Evolutionary conservation across 1,284 basidiomycete species (phyloP).

Genomic region (Coniferiporia weirii): DNA sequence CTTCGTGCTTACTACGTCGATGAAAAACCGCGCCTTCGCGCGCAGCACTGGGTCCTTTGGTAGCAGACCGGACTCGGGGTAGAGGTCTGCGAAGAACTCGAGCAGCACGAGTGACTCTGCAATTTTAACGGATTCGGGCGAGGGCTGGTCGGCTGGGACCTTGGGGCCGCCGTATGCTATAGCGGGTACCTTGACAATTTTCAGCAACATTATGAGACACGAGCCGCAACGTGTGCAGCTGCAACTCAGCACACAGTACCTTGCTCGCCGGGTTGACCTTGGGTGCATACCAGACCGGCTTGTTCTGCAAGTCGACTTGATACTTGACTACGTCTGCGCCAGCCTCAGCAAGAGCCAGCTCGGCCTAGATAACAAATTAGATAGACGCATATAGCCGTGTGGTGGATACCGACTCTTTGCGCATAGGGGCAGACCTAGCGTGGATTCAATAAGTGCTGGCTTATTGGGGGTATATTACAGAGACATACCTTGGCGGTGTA

Average conservation of each 20-base stretch:
- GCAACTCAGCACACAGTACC: slow-evolving; percentile 30
- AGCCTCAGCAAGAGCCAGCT: slow-evolving; percentile 54
- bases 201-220: background rate
- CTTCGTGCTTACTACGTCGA: slow-evolving; percentile 44
- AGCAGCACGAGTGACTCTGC: slow-evolving; percentile 58
- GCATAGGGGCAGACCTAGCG: slow-evolving; percentile 42
- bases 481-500: slow-evolving; percentile 41
- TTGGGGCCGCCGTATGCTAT: slow-evolving; percentile 54
- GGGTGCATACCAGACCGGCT: slow-evolving; percentile 59
- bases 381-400: slow-evolving; percentile 7
- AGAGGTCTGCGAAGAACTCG: slow-evolving; percentile 57
- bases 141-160: slow-evolving; percentile 46
- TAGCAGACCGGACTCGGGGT: slow-evolving; percentile 40
- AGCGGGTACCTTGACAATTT: slow-evolving; percentile 39
- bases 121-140: slow-evolving; percentile 51
- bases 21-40: slow-evolving; percentile 56
- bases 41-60: slow-evolving; percentile 49
- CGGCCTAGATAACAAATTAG: slow-evolving; percentile 33
- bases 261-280: slow-evolving; percentile 61
- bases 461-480: no score
- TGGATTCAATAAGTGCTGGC: background rate
- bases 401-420: slow-evolving; percentile 35
- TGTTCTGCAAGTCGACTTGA: slow-evolving; percentile 54
- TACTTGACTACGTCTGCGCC: slow-evolving; percentile 43
- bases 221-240: slow-evolving; percentile 7